A percentile compares a stretch with the other conserved stretches of the same genome.
Evolutionary conservation across 768 basidiomycete species (phyloP).

Genomic region (Tulasnella sp.): DNA sequence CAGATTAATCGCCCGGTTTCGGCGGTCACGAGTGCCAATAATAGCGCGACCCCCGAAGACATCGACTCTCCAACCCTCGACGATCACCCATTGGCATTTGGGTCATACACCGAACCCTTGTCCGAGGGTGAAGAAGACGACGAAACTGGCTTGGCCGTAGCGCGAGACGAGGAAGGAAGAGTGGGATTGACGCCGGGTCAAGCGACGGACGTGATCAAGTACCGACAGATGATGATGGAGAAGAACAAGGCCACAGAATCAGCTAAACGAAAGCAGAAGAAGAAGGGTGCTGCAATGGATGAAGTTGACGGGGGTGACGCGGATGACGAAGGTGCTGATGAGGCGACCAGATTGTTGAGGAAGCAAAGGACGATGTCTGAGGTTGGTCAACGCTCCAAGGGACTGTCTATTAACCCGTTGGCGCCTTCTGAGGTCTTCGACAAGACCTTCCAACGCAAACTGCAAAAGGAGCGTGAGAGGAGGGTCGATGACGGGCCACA

Average conservation of each 20-base stretch:
- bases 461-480: constrained; percentile 28
- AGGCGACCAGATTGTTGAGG: constrained; percentile 32
- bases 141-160: constrained; percentile 50
- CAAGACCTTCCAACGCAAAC: constrained; percentile 61
- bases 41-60: constrained; percentile 22
- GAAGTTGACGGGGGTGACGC: constrained; percentile 22
- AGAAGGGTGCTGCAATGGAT: constrained; percentile 17
- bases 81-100: constrained; percentile 20
- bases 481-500: constrained; percentile 22
- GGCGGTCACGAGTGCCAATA: constrained; percentile 24
- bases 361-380: constrained; percentile 13
- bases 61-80: constrained; percentile 35
- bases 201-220: constrained; percentile 76
- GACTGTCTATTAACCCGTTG: constrained; percentile 74
- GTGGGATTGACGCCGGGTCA: constrained; percentile 63
- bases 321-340: constrained; percentile 24
- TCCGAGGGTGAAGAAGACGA: constrained; percentile 95
- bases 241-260: constrained; percentile 22
- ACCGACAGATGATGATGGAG: constrained; percentile 67
- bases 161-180: constrained; percentile 70
- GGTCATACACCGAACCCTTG: constrained; percentile 69
- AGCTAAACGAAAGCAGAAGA: constrained; percentile 19
- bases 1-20: constrained; percentile 59
- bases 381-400: constrained; percentile 18
- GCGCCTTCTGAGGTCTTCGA: constrained; percentile 75